Evolutionary conservation across 2,329 filamentous ascomycete species (phyloP).

Genomic region (Xylariaceae sp.): DNA sequence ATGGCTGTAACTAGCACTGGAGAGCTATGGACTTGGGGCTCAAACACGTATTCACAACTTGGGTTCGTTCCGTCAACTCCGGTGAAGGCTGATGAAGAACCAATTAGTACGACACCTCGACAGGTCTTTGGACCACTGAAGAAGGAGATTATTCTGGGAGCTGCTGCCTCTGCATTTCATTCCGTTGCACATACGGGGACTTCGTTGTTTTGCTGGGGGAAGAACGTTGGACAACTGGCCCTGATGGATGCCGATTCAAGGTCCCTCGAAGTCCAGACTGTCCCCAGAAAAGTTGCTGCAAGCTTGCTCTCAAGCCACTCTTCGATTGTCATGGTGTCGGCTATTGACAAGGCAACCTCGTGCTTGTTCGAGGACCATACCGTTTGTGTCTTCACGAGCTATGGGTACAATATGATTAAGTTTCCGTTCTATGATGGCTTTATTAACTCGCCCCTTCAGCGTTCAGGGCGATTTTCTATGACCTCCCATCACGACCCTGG

Average conservation of each 20-base stretch:
- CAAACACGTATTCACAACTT: slow-evolving; percentile 81
- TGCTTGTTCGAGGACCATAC: slow-evolving; percentile 84
- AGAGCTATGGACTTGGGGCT: slow-evolving; percentile 95
- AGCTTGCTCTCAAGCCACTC: slow-evolving; percentile 71
- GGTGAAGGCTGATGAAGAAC: slow-evolving; percentile 74
- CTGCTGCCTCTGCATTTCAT: slow-evolving; percentile 87
- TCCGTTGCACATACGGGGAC: slow-evolving; percentile 84
- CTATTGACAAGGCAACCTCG: slow-evolving; percentile 87
- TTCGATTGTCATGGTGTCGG: slow-evolving; percentile 76
- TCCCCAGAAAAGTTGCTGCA: slow-evolving; percentile 84
- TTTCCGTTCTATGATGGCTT: slow-evolving; percentile 77
- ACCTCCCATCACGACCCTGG: slow-evolving; percentile 66
- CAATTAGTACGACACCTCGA: slow-evolving; percentile 77
- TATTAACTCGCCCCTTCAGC: slow-evolving; percentile 65
- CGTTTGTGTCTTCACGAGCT: slow-evolving; percentile 93
- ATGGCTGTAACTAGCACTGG: slow-evolving; percentile 83
- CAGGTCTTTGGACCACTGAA: slow-evolving; percentile 93
- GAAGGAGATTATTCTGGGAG: slow-evolving; percentile 77
- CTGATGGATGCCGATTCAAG: slow-evolving; percentile 94
- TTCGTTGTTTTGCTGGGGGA: slow-evolving; percentile 90
- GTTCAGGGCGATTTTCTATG: slow-evolving; percentile 60
- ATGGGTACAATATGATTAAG: slow-evolving; percentile 87
- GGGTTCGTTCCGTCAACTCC: slow-evolving; percentile 77
- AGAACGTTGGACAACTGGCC: slow-evolving; percentile 91
- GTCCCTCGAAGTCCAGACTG: slow-evolving; percentile 80